Evolutionary conservation across 2,329 filamentous ascomycete genomes (phyloP).

Genomic region (Arthrobotrys megalospora): DNA sequence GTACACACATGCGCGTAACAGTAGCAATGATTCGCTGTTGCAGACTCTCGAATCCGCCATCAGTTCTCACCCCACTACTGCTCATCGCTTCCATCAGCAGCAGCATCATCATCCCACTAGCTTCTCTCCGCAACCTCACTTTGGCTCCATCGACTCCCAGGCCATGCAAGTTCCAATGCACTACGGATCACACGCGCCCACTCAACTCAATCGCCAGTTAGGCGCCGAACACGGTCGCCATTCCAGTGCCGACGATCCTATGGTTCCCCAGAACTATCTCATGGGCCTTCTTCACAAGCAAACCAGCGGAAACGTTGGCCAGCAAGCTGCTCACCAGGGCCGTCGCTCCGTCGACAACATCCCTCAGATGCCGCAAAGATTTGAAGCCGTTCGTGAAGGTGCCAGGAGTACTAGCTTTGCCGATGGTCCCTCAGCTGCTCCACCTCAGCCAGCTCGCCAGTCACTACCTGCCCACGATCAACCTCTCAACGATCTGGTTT

Average conservation of each 20-base stretch:
- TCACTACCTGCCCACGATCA: conserved; percentile 47
- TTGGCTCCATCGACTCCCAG: conserved; percentile 71
- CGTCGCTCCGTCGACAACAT: conserved; percentile 58
- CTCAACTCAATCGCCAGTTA: conserved; percentile 56
- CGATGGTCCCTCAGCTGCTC: conserved; percentile 36
- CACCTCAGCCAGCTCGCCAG: conserved; percentile 26
- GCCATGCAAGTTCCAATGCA: conserved; percentile 47
- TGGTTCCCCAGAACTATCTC: conserved; percentile 59
- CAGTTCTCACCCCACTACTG: conserved; percentile 62
- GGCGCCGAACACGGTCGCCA: conserved; percentile 54
- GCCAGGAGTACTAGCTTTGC: conserved; percentile 57
- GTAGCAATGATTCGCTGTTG: conserved; percentile 56
- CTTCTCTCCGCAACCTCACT: conserved; percentile 72
- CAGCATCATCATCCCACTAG: conserved; percentile 65
- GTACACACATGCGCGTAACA: conserved; percentile 49
- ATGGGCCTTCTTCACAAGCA: conserved; percentile 59
- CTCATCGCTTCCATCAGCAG: conserved; percentile 64
- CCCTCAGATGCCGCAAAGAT: conserved; percentile 50
- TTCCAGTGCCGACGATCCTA: conserved; percentile 48
- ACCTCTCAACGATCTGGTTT: conserved; percentile 52
- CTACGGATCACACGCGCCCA: conserved; percentile 18
- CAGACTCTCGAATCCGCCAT: conserved; percentile 61
- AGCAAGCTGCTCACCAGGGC: conserved; percentile 44
- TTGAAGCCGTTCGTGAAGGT: conserved; percentile 53
- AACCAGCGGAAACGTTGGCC: conserved; percentile 44